A percentile compares a stretch with the other conserved stretches of the same genome.
Evolutionary conservation across 139 green algal genomes (phyloP).

Genomic region (Chlamydomonas eustigma): DNA sequence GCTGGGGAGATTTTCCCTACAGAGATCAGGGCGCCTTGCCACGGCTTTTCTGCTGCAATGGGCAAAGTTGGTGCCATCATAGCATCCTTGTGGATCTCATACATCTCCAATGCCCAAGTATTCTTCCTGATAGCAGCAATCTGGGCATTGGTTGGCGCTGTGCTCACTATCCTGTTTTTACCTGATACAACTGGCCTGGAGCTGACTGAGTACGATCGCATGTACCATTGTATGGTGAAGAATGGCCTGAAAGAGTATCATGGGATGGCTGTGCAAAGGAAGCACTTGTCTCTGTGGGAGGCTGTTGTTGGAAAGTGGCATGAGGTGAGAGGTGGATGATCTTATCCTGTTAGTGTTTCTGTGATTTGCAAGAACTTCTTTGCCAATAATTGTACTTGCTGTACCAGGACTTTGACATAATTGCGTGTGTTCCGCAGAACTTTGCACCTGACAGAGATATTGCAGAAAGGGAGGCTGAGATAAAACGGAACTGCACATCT

Average conservation of each 20-base stretch:
- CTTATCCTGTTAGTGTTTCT: too few relatives aligned
- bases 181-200: conserved; percentile 58
- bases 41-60: conserved; percentile 34
- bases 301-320: conserved; percentile 23
- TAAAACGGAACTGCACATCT: too few relatives aligned
- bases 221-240: conserved; percentile 32
- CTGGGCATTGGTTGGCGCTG: background rate
- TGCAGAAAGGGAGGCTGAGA: too few relatives aligned
- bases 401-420: too few relatives aligned
- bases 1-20: conserved; percentile 68
- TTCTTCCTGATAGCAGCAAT: conserved; percentile 19
- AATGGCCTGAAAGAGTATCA: conserved; percentile 43
- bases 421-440: too few relatives aligned
- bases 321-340: conserved; percentile 7
- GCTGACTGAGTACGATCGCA: conserved; percentile 56
- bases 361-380: too few relatives aligned
- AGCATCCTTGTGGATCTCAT: conserved; percentile 21
- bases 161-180: conserved; percentile 23
- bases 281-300: conserved; percentile 58
- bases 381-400: too few relatives aligned
- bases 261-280: conserved; percentile 53
- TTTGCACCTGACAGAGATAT: too few relatives aligned
- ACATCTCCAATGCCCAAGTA: background rate
- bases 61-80: conserved; percentile 43
- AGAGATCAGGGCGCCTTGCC: conserved; percentile 39